Evolutionary conservation across 352 stramenopile genomes (phyloP), one percentile per base, ranked within the genome.

Genomic region (Phytophthora brassicae): DNA sequence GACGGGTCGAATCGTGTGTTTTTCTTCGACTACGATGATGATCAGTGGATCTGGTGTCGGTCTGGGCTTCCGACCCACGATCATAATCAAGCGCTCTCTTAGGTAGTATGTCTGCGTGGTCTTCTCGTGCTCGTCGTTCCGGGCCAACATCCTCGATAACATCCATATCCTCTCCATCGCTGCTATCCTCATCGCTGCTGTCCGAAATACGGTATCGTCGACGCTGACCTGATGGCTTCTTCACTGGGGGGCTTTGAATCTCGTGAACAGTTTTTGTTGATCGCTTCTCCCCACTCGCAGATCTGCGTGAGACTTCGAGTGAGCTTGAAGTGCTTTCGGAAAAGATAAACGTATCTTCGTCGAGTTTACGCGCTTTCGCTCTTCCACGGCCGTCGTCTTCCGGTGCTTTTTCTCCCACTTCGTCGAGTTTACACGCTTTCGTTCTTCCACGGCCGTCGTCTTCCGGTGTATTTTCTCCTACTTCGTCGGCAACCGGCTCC

Each of bases 131-230:
- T 36, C 24, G 16, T 46, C 28, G 55, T 12, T 49, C 48, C 43
- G 35, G 23, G 23, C 35, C 47, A 36, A 29, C 26, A 33, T n/a
- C 66, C 12, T 7, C 7, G n/a, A 58, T 50, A 5, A 26, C n/a
- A n/a, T 20, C 38, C 52, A 24, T 29, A 7, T 14, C 42, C 38
- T 57, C 48, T 8, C 53, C 35, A 36, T 72, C 65, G 19, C 58
- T 67, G 16, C 58, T 73, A 12, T 73, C 68, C 53, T 76, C 68
- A 20, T 70, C 68, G 59, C 68, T 74, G 58, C 70, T 84, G 6
- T 79, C 68, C 13, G 77, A 26, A 47, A 85, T 78, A 6, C 48
- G 70, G 46, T 73, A 50, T 14, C 59, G 56, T 16, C 75, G 55
- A 48, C 75, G 74, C 31, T 57, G 60, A 3, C 29, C 23, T 51